Percentiles rank a stretch among this genome's conserved stretches.
Conservation (phyloP, 805 yeast species). For the Teunomyces tritomae region DNA sequence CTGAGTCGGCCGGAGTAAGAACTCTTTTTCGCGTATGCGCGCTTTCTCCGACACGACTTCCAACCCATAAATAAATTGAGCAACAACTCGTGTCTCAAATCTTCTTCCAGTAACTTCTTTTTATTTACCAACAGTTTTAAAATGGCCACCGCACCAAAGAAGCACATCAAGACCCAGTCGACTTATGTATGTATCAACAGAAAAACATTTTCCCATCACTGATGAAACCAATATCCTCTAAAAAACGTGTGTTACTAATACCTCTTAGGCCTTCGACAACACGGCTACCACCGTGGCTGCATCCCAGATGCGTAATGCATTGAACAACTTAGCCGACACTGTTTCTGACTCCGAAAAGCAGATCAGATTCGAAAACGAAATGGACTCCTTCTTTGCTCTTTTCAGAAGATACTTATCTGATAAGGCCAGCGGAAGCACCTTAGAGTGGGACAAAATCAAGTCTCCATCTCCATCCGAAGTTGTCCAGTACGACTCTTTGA, state of each 20-base stretch:
- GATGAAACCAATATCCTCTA: neutral
- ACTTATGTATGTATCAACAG: constrained; percentile 51
- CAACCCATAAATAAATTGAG: neutral
- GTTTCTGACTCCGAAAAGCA: constrained; percentile 51
- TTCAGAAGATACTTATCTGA: constrained; percentile 90
- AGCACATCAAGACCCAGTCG: constrained; percentile 69
- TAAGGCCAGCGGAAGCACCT: constrained; percentile 78
- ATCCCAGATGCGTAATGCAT: constrained; percentile 94
- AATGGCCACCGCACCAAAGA: constrained; percentile 35
- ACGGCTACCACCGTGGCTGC: constrained; percentile 95
- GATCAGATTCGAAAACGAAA: constrained; percentile 74
- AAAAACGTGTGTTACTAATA: constrained; percentile 15
- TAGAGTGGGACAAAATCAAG: constrained; percentile 94
- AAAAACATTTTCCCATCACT: neutral
- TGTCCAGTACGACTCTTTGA: constrained; percentile 64
- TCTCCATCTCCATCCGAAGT: constrained; percentile 91
- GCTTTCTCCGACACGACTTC: neutral
- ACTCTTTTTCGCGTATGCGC: constrained; percentile 2
- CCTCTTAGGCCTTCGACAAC: constrained; percentile 78
- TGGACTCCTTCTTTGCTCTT: constrained; percentile 91
- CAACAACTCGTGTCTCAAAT: constrained; percentile 3
- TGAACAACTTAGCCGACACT: constrained; percentile 86
- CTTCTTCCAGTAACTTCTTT: neutral
- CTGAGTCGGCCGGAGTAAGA: neutral
- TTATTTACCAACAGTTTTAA: neutral